phyloP scores from a whole-genome alignment of 2,329 filamentous ascomycete species.

The Talaromyces sp. region DNA sequence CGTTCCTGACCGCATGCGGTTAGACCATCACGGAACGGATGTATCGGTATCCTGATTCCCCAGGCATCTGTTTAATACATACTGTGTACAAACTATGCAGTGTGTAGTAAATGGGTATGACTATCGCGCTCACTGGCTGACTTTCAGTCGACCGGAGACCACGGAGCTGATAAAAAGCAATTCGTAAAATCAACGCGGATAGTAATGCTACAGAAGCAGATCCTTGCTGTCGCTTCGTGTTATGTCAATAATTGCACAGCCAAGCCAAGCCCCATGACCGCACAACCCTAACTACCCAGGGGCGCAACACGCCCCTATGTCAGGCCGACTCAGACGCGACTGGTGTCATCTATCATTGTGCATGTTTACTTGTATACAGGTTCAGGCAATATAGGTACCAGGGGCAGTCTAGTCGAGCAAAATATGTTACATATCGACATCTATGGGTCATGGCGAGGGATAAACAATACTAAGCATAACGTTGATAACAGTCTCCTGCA shows the following conservation, averaged over 20 bases:
- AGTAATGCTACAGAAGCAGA: too few relatives aligned
- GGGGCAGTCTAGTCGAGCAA: background rate
- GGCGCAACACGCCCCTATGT: background rate
- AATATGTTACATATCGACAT: background rate
- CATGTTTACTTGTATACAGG: background rate
- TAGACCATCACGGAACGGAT: background rate
- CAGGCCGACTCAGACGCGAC: background rate
- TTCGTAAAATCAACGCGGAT: background rate
- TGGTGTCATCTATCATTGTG: background rate
- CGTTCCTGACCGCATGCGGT: constrained; percentile 3
- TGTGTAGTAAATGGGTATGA: too few relatives aligned
- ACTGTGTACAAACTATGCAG: too few relatives aligned
- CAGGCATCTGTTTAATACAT: too few relatives aligned
- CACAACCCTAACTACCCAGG: background rate
- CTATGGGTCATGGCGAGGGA: background rate
- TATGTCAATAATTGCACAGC: background rate
- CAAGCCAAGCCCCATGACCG: background rate
- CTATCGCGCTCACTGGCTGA: background rate
- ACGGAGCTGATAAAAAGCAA: background rate
- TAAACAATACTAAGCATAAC: background rate
- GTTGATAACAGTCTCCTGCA: background rate
- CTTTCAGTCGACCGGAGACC: background rate
- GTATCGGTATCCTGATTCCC: too few relatives aligned
- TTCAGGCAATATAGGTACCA: background rate
- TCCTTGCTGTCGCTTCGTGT: background rate